These are phyloP conservation scores for Ceratocystis colombiana DNA, from an alignment of 2,329 filamentous ascomycete genomes.

Conservation along the genomic window DNA sequence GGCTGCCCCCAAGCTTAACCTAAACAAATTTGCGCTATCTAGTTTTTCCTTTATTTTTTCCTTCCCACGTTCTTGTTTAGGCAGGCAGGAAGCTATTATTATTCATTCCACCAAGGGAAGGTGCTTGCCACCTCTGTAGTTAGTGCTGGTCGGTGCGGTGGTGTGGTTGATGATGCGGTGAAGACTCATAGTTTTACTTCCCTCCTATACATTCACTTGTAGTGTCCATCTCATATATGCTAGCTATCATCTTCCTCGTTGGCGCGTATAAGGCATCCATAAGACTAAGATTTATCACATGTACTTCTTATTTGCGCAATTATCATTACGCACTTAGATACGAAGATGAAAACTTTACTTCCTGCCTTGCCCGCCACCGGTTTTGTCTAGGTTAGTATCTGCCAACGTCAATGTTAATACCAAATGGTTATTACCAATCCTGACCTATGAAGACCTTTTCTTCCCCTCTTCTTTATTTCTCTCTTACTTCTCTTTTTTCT, in stretches of 20 bases:
- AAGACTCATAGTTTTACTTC: too few species aligned
- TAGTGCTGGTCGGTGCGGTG: neutral
- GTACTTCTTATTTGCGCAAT: too few species aligned
- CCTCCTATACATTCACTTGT: too few species aligned
- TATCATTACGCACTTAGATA: too few species aligned
- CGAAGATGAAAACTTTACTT: too few species aligned
- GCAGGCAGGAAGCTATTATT: constrained; percentile 4
- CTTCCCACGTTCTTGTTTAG: neutral
- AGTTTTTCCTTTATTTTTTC: neutral
- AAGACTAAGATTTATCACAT: too few species aligned
- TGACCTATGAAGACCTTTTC: neutral
- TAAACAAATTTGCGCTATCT: neutral
- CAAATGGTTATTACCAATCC: neutral
- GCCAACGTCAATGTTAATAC: neutral
- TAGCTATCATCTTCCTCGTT: too few species aligned
- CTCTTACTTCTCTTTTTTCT: constrained; percentile 18
- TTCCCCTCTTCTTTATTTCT: constrained; percentile 17
- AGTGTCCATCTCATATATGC: too few species aligned
- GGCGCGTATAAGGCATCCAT: too few species aligned
- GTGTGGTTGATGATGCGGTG: too few species aligned
- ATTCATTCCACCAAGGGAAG: constrained; percentile 3
- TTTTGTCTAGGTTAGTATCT: neutral
- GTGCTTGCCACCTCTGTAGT: neutral
- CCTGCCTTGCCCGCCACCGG: neutral
- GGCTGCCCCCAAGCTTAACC: too few species aligned